These are phyloP conservation scores for Hypoxylon fragiforme DNA, from an alignment of 495 filamentous ascomycete genomes.

Conservation along the genomic window DNA sequence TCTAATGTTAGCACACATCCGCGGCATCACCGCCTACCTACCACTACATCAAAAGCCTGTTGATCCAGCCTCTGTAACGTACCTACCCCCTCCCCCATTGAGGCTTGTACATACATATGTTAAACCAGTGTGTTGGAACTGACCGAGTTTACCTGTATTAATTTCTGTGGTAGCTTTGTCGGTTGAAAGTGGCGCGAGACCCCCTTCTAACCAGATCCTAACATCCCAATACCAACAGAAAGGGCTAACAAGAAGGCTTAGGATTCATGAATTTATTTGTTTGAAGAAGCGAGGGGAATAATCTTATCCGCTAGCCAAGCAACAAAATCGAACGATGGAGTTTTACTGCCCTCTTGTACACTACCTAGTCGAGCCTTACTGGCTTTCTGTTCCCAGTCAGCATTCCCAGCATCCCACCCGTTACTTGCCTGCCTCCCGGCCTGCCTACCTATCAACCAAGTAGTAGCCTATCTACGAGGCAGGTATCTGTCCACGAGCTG, in stretches of 20 bases:
- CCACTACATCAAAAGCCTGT: constrained; percentile 7
- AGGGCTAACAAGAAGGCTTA: constrained; percentile 13
- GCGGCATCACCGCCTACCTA: constrained; percentile 21
- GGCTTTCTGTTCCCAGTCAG: constrained; percentile 7
- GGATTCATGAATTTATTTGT: constrained; percentile 5
- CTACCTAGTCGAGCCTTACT: constrained; percentile 11
- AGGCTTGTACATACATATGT: constrained; percentile 7
- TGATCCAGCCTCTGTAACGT: constrained; percentile 27
- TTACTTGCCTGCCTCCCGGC: background rate
- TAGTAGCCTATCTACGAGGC: background rate
- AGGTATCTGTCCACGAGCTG: constrained; percentile 17
- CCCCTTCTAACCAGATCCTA: constrained; percentile 16
- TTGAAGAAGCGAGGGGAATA: constrained; percentile 11
- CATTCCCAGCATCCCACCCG: constrained; percentile 13
- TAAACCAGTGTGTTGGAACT: constrained; percentile 22
- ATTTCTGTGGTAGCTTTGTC: no score
- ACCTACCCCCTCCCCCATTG: constrained; percentile 21
- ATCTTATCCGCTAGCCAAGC: constrained; percentile 28
- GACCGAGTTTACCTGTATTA: constrained; percentile 5
- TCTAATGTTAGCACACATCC: constrained; percentile 35
- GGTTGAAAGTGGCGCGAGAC: constrained; percentile 13
- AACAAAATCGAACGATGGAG: constrained; percentile 24
- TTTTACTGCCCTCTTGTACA: constrained; percentile 16
- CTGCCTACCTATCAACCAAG: background rate
- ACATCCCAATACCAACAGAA: constrained; percentile 23